A percentile compares a stretch with the other conserved stretches of the same genome.
Conservation (phyloP, 208 protist species). For the Leishmania mexicana region DNA sequence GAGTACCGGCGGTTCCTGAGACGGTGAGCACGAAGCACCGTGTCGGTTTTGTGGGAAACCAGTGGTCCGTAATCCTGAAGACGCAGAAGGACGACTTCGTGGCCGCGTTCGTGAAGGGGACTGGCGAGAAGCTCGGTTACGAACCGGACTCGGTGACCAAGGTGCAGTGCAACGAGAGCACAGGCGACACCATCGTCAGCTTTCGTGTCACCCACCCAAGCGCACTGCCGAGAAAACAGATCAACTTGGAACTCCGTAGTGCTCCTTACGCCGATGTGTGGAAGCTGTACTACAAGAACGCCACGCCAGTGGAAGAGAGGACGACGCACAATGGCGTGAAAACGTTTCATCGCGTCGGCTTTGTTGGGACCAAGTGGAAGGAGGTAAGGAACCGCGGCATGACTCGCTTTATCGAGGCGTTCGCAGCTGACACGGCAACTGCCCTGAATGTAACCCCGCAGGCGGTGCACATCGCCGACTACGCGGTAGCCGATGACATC, state of each 20-base stretch:
- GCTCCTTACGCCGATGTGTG: constrained; percentile 63
- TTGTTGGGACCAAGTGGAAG: constrained; percentile 63
- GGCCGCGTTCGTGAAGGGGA: constrained; percentile 49
- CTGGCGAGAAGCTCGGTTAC: constrained; percentile 32
- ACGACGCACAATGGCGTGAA: constrained; percentile 15
- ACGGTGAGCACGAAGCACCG: constrained; percentile 41
- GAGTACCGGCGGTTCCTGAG: neutral
- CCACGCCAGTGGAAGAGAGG: neutral
- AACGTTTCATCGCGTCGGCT: constrained; percentile 75
- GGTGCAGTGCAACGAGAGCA: constrained; percentile 47
- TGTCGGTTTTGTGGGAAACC: constrained; percentile 68
- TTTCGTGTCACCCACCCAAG: constrained; percentile 49
- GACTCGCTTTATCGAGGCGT: constrained; percentile 44
- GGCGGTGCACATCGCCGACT: constrained; percentile 46
- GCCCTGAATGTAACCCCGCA: constrained; percentile 36
- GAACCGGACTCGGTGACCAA: constrained; percentile 42
- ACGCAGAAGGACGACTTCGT: constrained; percentile 33
- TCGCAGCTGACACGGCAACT: constrained; percentile 52
- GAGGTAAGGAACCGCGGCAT: constrained; percentile 33
- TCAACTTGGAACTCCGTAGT: constrained; percentile 43
- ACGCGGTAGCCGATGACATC: constrained; percentile 48
- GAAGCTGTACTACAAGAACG: constrained; percentile 55
- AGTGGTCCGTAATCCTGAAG: constrained; percentile 50
- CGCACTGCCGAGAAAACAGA: constrained; percentile 40
- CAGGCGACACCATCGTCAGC: constrained; percentile 64